phyloP scores from a whole-genome alignment of 805 yeast species.

The Candida dendrica region DNA sequence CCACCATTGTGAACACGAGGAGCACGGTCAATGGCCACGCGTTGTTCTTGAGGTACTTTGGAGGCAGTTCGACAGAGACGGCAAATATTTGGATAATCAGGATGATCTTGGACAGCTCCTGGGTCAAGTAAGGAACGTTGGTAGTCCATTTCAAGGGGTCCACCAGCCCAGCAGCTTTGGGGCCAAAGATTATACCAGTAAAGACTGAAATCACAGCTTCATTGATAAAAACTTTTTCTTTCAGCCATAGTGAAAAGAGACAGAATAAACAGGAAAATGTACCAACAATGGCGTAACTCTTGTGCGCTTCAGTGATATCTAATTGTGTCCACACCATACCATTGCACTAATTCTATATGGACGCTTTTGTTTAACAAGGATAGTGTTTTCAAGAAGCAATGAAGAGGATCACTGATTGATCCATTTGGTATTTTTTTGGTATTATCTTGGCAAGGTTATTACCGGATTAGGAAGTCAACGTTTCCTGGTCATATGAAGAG shows the following conservation, averaged over 20 bases:
- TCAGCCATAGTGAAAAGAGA: slow-evolving; percentile 48
- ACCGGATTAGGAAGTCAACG: too few species aligned
- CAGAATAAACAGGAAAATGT: slow-evolving; percentile 54
- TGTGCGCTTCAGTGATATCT: slow-evolving; percentile 18
- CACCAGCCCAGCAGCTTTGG: slow-evolving; percentile 53
- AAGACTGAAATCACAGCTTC: slow-evolving; percentile 63
- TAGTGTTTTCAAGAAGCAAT: too few species aligned
- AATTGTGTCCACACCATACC: not conserved
- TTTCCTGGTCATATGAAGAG: too few species aligned
- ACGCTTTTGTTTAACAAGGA: too few species aligned
- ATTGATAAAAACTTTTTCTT: slow-evolving; percentile 52
- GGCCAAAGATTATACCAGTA: slow-evolving; percentile 55
- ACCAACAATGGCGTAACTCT: slow-evolving; percentile 54
- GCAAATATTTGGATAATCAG: slow-evolving; percentile 67
- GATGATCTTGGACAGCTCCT: slow-evolving; percentile 55
- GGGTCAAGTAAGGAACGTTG: slow-evolving; percentile 39
- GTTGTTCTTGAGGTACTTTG: slow-evolving; percentile 53
- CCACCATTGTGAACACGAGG: slow-evolving; percentile 62
- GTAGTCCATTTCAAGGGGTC: slow-evolving; percentile 53
- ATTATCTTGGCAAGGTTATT: too few species aligned
- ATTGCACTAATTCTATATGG: not conserved
- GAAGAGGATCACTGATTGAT: too few species aligned
- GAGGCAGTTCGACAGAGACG: slow-evolving; percentile 67
- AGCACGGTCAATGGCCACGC: slow-evolving; percentile 53
- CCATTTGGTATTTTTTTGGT: too few species aligned